A percentile compares a stretch with the other conserved stretches of the same genome.
These are phyloP conservation scores for Lathyrus aphaca DNA, from an alignment of 306 rosid genomes.

Conservation along the genomic window DNA sequence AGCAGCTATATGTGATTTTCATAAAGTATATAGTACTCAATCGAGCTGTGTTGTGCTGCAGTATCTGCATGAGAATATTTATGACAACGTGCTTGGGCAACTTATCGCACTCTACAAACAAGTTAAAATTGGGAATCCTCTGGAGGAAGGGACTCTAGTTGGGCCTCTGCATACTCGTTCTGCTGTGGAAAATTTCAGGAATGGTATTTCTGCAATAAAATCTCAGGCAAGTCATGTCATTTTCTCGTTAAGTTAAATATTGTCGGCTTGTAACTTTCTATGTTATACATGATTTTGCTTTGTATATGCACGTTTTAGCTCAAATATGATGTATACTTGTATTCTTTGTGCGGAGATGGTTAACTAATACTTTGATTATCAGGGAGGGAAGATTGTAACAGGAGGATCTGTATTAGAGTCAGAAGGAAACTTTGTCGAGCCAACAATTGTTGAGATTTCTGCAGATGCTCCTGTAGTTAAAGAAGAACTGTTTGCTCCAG, in stretches of 20 bases:
- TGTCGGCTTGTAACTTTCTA: neutral
- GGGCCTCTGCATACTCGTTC: too few species aligned
- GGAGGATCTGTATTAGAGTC: conserved; percentile 83
- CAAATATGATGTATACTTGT: conserved; percentile 23
- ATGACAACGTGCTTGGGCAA: too few species aligned
- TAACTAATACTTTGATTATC: conserved; percentile 42
- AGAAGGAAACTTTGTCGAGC: conserved; percentile 85
- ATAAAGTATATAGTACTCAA: conserved; percentile 10
- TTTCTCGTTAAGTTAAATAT: conserved; percentile 24
- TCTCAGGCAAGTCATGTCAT: conserved; percentile 64
- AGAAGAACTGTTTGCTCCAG: too few species aligned
- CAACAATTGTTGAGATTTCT: too few species aligned
- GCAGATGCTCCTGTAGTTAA: too few species aligned
- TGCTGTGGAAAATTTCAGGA: too few species aligned
- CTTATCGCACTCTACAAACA: too few species aligned
- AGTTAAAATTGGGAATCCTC: too few species aligned
- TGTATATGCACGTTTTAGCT: conserved; percentile 24
- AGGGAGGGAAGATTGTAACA: conserved; percentile 87
- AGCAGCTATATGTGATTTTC: conserved; percentile 11
- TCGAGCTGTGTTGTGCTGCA: conserved; percentile 43
- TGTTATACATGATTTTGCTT: neutral
- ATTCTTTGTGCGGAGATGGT: conserved; percentile 7
- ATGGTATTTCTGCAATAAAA: conserved; percentile 56
- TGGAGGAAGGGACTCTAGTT: too few species aligned
- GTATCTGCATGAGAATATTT: conserved; percentile 79